Evolutionary conservation across 2,329 filamentous ascomycete species (phyloP), one percentile per base, ranked within the genome.

Genomic region (Ciborinia camelliae): DNA sequence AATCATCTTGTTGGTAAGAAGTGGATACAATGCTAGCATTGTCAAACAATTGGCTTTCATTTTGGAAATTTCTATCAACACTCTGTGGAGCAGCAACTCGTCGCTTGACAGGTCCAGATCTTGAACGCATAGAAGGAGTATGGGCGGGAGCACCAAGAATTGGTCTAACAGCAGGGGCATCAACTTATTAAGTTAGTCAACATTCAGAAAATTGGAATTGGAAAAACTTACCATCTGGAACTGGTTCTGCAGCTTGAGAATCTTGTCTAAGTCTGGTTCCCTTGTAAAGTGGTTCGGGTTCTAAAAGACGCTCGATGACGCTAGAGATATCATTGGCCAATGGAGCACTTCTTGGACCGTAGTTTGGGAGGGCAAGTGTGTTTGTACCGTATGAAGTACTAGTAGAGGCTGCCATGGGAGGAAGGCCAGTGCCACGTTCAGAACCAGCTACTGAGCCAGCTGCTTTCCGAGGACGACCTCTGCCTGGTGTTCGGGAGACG

Each of bases 1-100:
- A 71, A 39, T 51, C 32, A n/a, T 58, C 51, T n/a, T 63, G 50
- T 18, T 55, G 35, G 37, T 55, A 55, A 14, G 62, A 62, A 70
- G 57, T 75, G 66, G 63, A 71, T 66, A 62, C 69, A 32, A 81
- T 63, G n/a, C 68, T 68, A 35, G 77, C 76, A 39, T 74, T 66
- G 2, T 68, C 61, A 66, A 75, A 80, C 7, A 80, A 53, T 23
- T 65, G 66, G 57, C 74, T 77, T 62, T 80, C 79, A 14, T 74
- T 71, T 14, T 65, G 69, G 67, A 76, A 80, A 65, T 75, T 77
- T 39, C 64, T 59, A 20, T 72, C 62, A 1, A 48, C 23, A 53
- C 20, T 30, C 10, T n/a, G n/a, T n/a, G 3, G 55, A 23, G 26
- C 23, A 23, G 59, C 20, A 39, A 62, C 35, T 50, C 62, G 52